phyloP scores from a whole-genome alignment of 805 yeast genomes.

The Yarrowia sp. region DNA sequence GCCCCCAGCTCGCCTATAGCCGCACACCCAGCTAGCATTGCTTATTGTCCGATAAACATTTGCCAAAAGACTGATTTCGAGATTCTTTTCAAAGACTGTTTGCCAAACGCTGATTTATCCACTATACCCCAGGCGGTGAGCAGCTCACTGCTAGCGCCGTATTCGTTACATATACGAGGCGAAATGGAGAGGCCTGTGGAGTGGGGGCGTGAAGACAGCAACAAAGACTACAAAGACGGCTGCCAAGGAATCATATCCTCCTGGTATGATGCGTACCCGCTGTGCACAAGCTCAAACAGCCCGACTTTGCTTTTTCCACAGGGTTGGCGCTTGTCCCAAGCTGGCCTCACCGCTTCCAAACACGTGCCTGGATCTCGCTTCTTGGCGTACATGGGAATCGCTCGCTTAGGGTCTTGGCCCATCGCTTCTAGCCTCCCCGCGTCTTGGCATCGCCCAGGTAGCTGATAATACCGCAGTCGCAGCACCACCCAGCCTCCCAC shows the following conservation, averaged over 20 bases:
- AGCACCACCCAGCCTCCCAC: too few species aligned
- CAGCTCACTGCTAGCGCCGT: background rate
- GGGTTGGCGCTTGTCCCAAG: constrained; percentile 1
- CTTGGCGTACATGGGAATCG: constrained; percentile 17
- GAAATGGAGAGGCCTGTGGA: too few species aligned
- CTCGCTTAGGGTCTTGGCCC: constrained; percentile 6
- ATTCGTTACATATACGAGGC: too few species aligned
- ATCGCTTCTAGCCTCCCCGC: background rate
- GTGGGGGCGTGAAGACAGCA: too few species aligned
- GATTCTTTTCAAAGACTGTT: too few species aligned
- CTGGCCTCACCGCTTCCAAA: background rate
- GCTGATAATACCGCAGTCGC: too few species aligned
- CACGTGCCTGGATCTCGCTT: constrained; percentile 7
- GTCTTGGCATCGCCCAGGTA: too few species aligned
- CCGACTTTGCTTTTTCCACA: constrained; percentile 12
- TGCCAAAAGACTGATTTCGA: background rate
- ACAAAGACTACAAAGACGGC: constrained; percentile 8
- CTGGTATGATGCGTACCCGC: constrained; percentile 1
- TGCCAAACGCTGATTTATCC: background rate
- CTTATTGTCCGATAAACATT: constrained; percentile 11
- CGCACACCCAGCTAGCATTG: background rate
- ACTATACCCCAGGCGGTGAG: constrained; percentile 2
- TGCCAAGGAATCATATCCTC: background rate
- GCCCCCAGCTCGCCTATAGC: background rate
- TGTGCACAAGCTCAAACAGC: background rate